A percentile compares a stretch with the other conserved stretches of the same genome.
These are phyloP conservation scores for Pichia cactophila DNA, from an alignment of 1,139 yeast species.

Conservation along the genomic window DNA sequence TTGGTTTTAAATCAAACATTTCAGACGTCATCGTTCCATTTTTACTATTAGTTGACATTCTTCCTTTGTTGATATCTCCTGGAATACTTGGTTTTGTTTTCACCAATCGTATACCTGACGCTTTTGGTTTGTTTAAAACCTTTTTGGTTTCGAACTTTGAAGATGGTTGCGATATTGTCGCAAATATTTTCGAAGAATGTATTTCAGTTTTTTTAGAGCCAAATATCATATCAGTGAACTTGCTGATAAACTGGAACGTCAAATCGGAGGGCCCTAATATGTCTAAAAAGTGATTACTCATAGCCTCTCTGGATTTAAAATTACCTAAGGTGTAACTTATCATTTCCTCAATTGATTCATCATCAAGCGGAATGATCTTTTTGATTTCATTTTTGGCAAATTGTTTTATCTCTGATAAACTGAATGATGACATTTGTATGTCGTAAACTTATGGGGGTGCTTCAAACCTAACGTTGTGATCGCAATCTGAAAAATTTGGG, in stretches of 20 bases:
- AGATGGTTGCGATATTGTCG: neutral
- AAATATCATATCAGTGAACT: slow-evolving; percentile 28
- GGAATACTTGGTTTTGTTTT: slow-evolving; percentile 1
- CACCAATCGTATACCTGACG: slow-evolving; percentile 7
- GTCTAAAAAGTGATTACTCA: slow-evolving; percentile 42
- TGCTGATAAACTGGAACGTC: slow-evolving; percentile 34
- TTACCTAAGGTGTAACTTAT: slow-evolving; percentile 39
- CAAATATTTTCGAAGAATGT: neutral
- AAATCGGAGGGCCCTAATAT: slow-evolving; percentile 47
- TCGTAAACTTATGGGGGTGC: neutral
- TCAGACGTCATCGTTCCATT: slow-evolving; percentile 23
- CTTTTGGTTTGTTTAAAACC: neutral
- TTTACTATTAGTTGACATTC: slow-evolving; percentile 10
- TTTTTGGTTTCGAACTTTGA: neutral
- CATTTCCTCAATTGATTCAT: slow-evolving; percentile 36
- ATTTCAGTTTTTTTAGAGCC: slow-evolving; percentile 8
- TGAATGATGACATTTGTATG: slow-evolving; percentile 17
- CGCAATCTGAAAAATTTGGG: no score
- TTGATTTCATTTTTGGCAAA: slow-evolving; percentile 32
- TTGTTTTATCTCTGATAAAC: slow-evolving; percentile 24
- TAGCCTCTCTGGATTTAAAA: slow-evolving; percentile 36
- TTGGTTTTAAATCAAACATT: slow-evolving; percentile 22
- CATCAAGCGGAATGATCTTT: slow-evolving; percentile 42
- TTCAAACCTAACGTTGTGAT: no score
- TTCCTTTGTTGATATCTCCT: slow-evolving; percentile 1